Evolutionary conservation across 1,284 basidiomycete species (phyloP).

Genomic region (Trametes sp.): DNA sequence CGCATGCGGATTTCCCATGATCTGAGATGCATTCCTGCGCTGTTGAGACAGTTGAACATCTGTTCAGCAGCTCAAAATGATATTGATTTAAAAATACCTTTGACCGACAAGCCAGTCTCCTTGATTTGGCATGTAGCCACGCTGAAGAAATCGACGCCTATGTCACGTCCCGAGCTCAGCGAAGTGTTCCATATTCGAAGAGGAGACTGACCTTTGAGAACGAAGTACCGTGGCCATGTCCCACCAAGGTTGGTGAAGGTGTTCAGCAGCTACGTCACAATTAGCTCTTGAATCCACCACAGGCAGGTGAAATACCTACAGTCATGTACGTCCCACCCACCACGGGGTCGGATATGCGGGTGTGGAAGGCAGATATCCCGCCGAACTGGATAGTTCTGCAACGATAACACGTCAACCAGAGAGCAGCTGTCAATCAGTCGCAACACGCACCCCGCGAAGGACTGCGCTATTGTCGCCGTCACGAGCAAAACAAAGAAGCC

Average conservation of each 20-base stretch:
- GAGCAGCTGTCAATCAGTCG: no score
- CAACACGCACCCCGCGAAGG: slow-evolving; percentile 79
- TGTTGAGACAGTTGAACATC: slow-evolving; percentile 34
- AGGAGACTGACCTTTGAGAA: slow-evolving; percentile 73
- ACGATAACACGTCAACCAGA: neutral
- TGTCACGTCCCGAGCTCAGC: neutral
- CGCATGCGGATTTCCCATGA: slow-evolving; percentile 84
- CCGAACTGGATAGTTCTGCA: slow-evolving; percentile 96
- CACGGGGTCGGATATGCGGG: slow-evolving; percentile 94
- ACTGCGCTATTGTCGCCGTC: slow-evolving; percentile 83
- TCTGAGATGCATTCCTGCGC: slow-evolving; percentile 91
- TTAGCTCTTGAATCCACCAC: slow-evolving; percentile 19
- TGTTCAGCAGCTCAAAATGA: neutral
- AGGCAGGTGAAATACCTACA: slow-evolving; percentile 52
- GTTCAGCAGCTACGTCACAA: slow-evolving; percentile 76
- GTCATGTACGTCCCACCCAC: slow-evolving; percentile 99
- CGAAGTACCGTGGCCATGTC: slow-evolving; percentile 96
- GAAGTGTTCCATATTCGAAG: neutral
- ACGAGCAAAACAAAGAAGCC: slow-evolving; percentile 87
- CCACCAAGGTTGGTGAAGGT: slow-evolving; percentile 98
- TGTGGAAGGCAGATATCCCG: slow-evolving; percentile 98
- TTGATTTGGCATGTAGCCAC: slow-evolving; percentile 82
- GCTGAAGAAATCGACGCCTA: slow-evolving; percentile 87
- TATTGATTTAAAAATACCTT: slow-evolving; percentile 57
- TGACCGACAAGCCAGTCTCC: slow-evolving; percentile 60